Evolutionary conservation across 441 rosid genomes (phyloP).

Genomic region (Jatropha multifida): DNA sequence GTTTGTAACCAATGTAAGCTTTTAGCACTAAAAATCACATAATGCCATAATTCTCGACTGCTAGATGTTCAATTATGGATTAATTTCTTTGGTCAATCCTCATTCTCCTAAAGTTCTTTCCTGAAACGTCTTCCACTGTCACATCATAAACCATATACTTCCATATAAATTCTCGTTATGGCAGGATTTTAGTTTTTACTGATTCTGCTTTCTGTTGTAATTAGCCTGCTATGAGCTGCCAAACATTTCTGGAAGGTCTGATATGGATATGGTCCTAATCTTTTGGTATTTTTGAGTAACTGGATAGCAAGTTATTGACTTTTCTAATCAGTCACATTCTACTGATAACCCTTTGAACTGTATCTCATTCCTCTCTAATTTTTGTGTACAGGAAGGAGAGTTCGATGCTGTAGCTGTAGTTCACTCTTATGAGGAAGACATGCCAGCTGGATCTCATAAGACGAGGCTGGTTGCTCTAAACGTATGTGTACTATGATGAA

Average conservation of each 20-base stretch:
- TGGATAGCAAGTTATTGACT: neutral
- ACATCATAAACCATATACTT: neutral
- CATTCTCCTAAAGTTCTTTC: neutral
- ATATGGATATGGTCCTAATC: neutral
- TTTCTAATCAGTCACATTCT: neutral
- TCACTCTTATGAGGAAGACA: constrained; percentile 77
- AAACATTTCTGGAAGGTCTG: neutral
- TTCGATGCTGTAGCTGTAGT: constrained; percentile 63
- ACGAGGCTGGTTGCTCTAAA: constrained; percentile 86
- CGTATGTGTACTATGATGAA: constrained; percentile 38
- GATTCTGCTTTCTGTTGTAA: neutral
- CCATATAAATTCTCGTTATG: neutral
- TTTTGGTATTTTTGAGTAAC: neutral
- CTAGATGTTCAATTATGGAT: neutral
- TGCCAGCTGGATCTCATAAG: constrained; percentile 78
- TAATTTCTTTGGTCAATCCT: neutral
- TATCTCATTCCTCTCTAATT: constrained; percentile 1
- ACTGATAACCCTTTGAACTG: neutral
- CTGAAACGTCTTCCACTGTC: neutral
- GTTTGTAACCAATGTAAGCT: neutral
- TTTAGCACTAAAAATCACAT: constrained; percentile 3
- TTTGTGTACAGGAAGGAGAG: constrained; percentile 68
- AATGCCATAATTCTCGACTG: neutral
- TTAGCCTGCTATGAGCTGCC: neutral
- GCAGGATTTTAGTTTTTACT: neutral